phyloP scores from a whole-genome alignment of 2,329 filamentous ascomycete species.

The Claviceps paspali region DNA sequence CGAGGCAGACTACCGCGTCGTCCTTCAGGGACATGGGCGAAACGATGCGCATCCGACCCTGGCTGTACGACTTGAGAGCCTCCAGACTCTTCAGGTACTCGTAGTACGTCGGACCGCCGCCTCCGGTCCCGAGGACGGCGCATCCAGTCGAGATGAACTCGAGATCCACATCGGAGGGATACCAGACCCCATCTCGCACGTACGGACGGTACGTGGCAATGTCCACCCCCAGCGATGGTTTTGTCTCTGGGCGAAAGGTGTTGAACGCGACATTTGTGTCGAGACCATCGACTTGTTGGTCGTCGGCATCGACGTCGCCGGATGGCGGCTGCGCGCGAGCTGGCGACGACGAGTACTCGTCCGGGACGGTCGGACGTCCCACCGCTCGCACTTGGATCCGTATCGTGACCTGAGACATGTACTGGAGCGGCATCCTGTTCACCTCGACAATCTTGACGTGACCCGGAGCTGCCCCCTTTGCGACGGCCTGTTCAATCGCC shows the following conservation, averaged over 20 bases:
- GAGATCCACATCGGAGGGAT: conserved; percentile 21
- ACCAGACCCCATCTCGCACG: conserved; percentile 18
- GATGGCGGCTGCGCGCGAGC: too few species aligned
- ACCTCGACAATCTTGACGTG: conserved; percentile 29
- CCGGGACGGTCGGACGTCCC: conserved; percentile 16
- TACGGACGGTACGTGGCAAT: conserved; percentile 16
- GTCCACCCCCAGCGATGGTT: conserved; percentile 16
- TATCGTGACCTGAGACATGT: conserved; percentile 20
- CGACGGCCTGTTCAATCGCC: conserved; percentile 16
- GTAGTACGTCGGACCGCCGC: conserved; percentile 22
- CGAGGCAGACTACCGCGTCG: conserved; percentile 24
- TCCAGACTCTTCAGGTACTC: conserved; percentile 29
- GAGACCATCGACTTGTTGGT: conserved; percentile 13
- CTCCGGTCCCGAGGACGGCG: conserved; percentile 22
- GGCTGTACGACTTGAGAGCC: conserved; percentile 17
- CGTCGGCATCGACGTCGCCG: too few species aligned
- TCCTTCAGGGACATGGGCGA: conserved; percentile 21
- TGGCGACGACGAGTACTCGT: conserved; percentile 6
- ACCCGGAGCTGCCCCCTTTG: conserved; percentile 15
- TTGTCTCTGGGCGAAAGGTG: conserved; percentile 15
- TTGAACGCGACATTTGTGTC: conserved; percentile 15
- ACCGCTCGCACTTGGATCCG: conserved; percentile 20
- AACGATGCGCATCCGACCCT: conserved; percentile 25
- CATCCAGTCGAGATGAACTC: conserved; percentile 22
- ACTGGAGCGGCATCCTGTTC: conserved; percentile 25